These are phyloP conservation scores for Rhodotorula taiwanensis DNA, from an alignment of 768 basidiomycete genomes.

Conservation along the genomic window DNA sequence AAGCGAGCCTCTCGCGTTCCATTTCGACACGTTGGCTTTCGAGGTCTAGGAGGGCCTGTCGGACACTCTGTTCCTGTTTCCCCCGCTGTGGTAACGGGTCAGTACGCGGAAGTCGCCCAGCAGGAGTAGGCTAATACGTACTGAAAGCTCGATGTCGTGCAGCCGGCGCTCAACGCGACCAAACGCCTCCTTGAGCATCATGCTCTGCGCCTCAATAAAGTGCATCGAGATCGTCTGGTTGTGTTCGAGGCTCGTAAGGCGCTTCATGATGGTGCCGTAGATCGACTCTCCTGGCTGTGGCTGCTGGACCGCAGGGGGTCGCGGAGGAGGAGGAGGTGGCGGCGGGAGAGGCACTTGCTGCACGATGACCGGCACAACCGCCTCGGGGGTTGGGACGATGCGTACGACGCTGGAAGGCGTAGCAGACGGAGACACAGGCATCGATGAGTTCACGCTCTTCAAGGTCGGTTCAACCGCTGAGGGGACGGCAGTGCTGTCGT, in stretches of 20 bases:
- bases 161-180: constrained; percentile 69
- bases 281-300: constrained; percentile 68
- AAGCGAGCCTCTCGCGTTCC: constrained; percentile 63
- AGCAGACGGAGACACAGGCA: no score
- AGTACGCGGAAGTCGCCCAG: background rate
- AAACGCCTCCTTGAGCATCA: constrained; percentile 65
- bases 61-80: constrained; percentile 60
- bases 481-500: no score
- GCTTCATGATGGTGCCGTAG: constrained; percentile 92
- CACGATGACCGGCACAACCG: background rate
- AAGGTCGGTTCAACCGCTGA: no score
- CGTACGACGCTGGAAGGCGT: no score
- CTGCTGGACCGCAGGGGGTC: constrained; percentile 4
- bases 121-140: constrained; percentile 10
- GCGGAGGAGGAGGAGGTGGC: background rate
- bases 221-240: constrained; percentile 76
- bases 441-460: no score
- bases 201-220: constrained; percentile 85
- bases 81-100: no score
- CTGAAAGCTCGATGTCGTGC: constrained; percentile 48
- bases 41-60: constrained; percentile 60
- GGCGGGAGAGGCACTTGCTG: background rate
- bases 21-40: constrained; percentile 60
- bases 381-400: no score
- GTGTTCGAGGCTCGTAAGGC: constrained; percentile 71